These are phyloP conservation scores for Cystoisospora suis DNA, from an alignment of 169 alveolate genomes.

Conservation along the genomic window DNA sequence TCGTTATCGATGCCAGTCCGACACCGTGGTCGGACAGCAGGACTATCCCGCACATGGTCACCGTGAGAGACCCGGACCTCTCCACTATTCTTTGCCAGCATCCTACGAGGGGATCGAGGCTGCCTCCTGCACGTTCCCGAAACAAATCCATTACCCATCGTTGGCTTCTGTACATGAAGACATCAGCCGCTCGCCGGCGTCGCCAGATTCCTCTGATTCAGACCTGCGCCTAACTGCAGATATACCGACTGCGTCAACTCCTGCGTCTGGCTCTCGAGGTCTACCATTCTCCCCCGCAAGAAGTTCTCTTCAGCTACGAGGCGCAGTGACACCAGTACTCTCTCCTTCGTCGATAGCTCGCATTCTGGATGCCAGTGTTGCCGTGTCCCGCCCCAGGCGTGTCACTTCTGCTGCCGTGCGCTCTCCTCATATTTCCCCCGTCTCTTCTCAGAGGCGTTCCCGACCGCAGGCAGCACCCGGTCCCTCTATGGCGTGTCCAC, in stretches of 20 bases:
- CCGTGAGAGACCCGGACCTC: constrained; percentile 2
- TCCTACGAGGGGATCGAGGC: too few species aligned
- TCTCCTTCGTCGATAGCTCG: neutral
- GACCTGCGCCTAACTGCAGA: neutral
- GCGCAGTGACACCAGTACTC: neutral
- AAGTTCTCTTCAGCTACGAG: neutral
- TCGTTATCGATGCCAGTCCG: constrained; percentile 19
- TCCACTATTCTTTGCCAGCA: neutral
- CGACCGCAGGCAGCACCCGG: too few species aligned
- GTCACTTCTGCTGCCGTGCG: too few species aligned
- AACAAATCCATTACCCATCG: too few species aligned
- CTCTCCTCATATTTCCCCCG: too few species aligned
- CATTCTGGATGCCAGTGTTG: neutral
- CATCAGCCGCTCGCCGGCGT: neutral
- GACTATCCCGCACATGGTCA: too few species aligned
- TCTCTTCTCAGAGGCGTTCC: too few species aligned
- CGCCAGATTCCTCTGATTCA: neutral
- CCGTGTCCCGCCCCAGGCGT: too few species aligned
- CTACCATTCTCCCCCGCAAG: neutral
- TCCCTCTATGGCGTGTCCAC: too few species aligned
- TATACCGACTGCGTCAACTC: neutral
- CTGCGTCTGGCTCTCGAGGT: neutral
- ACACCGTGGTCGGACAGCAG: constrained; percentile 6
- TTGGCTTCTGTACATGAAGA: neutral
- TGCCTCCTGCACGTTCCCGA: too few species aligned